Evolutionary conservation across 148 eudicot species (phyloP), one percentile per base, ranked within the genome.

Genomic region (Rhododendron simsii): DNA sequence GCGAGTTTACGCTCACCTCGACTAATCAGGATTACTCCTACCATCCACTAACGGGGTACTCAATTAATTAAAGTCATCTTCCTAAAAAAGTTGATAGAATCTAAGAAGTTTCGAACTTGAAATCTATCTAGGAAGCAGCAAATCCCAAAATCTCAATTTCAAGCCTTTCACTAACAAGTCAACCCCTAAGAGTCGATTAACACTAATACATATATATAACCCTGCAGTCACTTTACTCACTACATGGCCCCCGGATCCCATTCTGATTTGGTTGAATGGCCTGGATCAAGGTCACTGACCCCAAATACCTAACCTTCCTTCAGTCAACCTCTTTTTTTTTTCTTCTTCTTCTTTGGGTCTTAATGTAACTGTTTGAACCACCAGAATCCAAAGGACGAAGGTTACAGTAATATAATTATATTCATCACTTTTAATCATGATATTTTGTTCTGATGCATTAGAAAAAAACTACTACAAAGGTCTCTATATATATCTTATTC

Each of bases 391-490:
- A 59, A 82, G 5, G 26, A 21, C 26, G 65, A 59, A 5, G 65
- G 65, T 59, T 59, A 15, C 65, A 59, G n/a, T 21, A 59, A 59
- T 59, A 51, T 51, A 41, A 59, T 51, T 5, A 59, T 59, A 51
- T 2, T 12, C 14, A 59, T 59, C n/a, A 81, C 30, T 82, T 59
- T 82, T 82, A 82, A 82, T 82, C 74, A 82, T 82, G 84, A 51
- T 82, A 65, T 44, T 65, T 44, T 65, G 85, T 83, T 65, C 71
- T 65, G 41, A 6, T 83, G 21, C 41, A 83, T 59, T 82, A 44
- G 26, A 74, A 59, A 81, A 74, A 59, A 81, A 55, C 30, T 30
- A 59, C 47, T 59, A 61, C 74, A 65, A 65, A 57, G 44, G 51
- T 44, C n/a, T 26, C 23, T 39, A 5, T 65, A 23, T 39, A 39